These are phyloP conservation scores for Penicillium verrucosum DNA, from an alignment of 2,329 filamentous ascomycete genomes.

Conservation along the genomic window DNA sequence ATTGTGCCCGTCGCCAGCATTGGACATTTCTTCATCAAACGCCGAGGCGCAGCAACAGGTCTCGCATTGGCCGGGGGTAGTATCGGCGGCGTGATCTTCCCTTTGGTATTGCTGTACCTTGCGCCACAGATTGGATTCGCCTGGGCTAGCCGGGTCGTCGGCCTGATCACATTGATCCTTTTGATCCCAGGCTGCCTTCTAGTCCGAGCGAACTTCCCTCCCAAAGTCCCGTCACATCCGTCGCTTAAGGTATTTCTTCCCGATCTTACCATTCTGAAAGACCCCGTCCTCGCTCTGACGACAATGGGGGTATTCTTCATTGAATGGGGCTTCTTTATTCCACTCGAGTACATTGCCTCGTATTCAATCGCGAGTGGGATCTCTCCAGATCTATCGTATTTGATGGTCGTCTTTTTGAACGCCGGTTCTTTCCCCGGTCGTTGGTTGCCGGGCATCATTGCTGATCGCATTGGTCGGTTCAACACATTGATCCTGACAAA, in stretches of 20 bases:
- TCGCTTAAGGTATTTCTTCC: conserved; percentile 17
- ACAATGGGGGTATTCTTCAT: conserved; percentile 34
- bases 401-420: conserved; percentile 34
- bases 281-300: conserved; percentile 20
- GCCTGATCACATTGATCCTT: conserved; percentile 13
- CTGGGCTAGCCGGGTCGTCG: conserved; percentile 18
- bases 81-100: conserved; percentile 22
- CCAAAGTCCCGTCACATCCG: conserved; percentile 7
- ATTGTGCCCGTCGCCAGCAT: conserved; percentile 19
- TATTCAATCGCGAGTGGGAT: conserved; percentile 30
- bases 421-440: conserved; percentile 32
- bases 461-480: conserved; percentile 34
- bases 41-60: conserved; percentile 17
- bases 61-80: conserved; percentile 16
- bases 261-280: conserved; percentile 13
- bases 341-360: conserved; percentile 35
- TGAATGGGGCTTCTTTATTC: conserved; percentile 38
- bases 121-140: conserved; percentile 15
- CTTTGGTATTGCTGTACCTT: conserved; percentile 16
- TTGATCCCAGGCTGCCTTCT: conserved; percentile 15
- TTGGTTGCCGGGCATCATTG: conserved; percentile 30
- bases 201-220: conserved; percentile 11
- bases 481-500: conserved; percentile 30
- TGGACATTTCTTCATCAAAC: conserved; percentile 14
- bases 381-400: conserved; percentile 25